These are phyloP conservation scores for Serendipita sp. DNA, from an alignment of 768 basidiomycete species.

Conservation along the genomic window DNA sequence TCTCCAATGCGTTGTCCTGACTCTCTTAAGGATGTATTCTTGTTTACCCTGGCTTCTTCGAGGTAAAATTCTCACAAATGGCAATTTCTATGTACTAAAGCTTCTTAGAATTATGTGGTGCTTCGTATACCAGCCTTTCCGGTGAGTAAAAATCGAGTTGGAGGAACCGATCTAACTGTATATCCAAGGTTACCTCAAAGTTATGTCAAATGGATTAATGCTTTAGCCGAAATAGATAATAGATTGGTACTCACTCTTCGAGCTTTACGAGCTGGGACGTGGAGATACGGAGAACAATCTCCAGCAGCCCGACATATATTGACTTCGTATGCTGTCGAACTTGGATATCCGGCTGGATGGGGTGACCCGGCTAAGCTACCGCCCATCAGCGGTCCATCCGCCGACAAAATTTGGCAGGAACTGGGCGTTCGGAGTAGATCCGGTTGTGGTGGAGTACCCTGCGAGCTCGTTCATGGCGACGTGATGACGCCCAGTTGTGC, in stretches of 20 bases:
- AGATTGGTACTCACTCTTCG: slow-evolving; percentile 40
- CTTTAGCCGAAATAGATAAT: slow-evolving; percentile 48
- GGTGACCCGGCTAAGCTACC: slow-evolving; percentile 45
- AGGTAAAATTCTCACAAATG: not conserved
- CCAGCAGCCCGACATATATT: slow-evolving; percentile 24
- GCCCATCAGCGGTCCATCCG: slow-evolving; percentile 38
- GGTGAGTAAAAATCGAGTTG: slow-evolving; percentile 29
- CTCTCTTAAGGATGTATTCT: not conserved
- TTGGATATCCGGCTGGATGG: slow-evolving; percentile 45
- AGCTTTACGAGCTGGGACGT: slow-evolving; percentile 34
- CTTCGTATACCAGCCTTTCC: slow-evolving; percentile 60
- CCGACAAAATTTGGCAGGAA: slow-evolving; percentile 36
- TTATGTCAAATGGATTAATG: slow-evolving; percentile 64
- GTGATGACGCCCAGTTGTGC: slow-evolving; percentile 40
- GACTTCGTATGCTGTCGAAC: slow-evolving; percentile 30
- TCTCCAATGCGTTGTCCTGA: not conserved
- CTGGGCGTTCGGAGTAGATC: slow-evolving; percentile 36
- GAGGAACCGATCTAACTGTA: slow-evolving; percentile 22
- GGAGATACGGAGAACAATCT: slow-evolving; percentile 40
- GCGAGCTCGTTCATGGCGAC: slow-evolving; percentile 54
- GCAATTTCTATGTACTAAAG: not conserved
- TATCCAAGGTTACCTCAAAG: slow-evolving; percentile 21
- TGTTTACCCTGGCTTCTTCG: slow-evolving; percentile 7
- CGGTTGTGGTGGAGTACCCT: slow-evolving; percentile 55
- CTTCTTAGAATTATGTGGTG: slow-evolving; percentile 69